phyloP scores from a whole-genome alignment of 2,329 filamentous ascomycete genomes.

The Trichocomaceae sp. region DNA sequence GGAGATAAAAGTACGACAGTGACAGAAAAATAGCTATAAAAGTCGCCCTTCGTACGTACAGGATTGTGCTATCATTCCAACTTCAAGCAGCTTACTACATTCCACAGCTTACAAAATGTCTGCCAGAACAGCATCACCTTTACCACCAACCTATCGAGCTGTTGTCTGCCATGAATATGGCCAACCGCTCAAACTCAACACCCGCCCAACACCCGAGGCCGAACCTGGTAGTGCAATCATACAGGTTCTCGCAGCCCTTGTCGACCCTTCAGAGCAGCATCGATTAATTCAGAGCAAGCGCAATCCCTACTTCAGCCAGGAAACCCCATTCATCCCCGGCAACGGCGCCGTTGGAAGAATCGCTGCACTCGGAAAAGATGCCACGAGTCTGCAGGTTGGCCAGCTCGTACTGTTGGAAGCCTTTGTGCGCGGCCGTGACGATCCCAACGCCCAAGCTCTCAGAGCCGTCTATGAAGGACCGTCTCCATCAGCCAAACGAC shows the following conservation, averaged over 20 bases:
- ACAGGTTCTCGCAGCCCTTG: conserved; percentile 10
- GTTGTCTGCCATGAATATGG: conserved; percentile 10
- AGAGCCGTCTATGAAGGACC: conserved; percentile 12
- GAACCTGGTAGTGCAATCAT: conserved; percentile 16
- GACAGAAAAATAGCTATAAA: not conserved
- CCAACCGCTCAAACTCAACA: conserved; percentile 9
- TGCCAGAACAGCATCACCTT: not conserved
- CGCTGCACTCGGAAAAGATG: conserved; percentile 22
- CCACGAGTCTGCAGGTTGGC: conserved; percentile 15
- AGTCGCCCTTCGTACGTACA: not conserved
- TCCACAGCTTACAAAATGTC: not conserved
- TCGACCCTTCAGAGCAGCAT: conserved; percentile 3
- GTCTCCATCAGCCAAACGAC: conserved; percentile 5
- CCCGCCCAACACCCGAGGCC: conserved; percentile 8
- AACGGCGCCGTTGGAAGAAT: conserved; percentile 38
- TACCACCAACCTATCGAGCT: conserved; percentile 12
- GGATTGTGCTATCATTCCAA: not conserved
- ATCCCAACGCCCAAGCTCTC: conserved; percentile 13
- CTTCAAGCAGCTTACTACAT: not conserved
- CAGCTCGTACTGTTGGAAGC: conserved; percentile 18
- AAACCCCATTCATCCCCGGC: conserved; percentile 18
- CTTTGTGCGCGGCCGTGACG: conserved; percentile 15
- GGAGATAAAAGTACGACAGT: not conserved
- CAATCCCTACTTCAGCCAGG: conserved; percentile 12
- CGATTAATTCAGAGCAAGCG: conserved; percentile 7